Evolutionary conservation across 345 rosid genomes (phyloP).

Genomic region (Pelargonium nanum): DNA sequence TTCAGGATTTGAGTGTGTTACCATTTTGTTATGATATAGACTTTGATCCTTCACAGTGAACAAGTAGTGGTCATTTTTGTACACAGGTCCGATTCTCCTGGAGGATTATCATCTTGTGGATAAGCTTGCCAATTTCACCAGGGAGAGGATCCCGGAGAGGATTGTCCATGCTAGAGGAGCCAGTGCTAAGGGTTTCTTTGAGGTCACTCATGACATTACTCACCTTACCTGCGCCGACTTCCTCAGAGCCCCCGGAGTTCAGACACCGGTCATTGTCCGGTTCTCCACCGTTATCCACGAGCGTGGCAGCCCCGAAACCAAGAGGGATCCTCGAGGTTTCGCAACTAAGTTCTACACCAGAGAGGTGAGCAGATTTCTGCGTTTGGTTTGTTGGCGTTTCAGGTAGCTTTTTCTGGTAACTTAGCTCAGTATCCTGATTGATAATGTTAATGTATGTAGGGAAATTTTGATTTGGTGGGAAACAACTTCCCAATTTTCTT

Average conservation of each 20-base stretch:
- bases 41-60: not conserved
- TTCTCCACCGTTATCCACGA: conserved; percentile 92
- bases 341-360: conserved; percentile 90
- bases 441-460: conserved; percentile 54
- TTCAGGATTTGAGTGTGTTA: too few species aligned
- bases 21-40: not conserved
- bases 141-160: conserved; percentile 88
- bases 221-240: conserved; percentile 73
- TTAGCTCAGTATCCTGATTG: too few species aligned
- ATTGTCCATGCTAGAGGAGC: conserved; percentile 96
- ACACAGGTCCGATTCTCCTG: conserved; percentile 70
- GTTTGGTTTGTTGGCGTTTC: too few species aligned
- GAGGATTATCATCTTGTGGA: conserved; percentile 88
- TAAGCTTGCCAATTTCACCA: conserved; percentile 74
- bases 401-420: not conserved
- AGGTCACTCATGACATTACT: conserved; percentile 79
- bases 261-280: conserved; percentile 84
- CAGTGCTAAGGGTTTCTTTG: conserved; percentile 92
- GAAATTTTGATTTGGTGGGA: conserved; percentile 96
- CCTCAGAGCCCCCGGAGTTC: conserved; percentile 78
- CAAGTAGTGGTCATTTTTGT: not conserved
- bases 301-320: conserved; percentile 91
- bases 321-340: conserved; percentile 85
- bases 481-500: conserved; percentile 98
- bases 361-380: conserved; percentile 80